A percentile compares a stretch with the other conserved stretches of the same genome.
phyloP scores from a whole-genome alignment of 257 asterid genomes.

The Eustoma russellianum region DNA sequence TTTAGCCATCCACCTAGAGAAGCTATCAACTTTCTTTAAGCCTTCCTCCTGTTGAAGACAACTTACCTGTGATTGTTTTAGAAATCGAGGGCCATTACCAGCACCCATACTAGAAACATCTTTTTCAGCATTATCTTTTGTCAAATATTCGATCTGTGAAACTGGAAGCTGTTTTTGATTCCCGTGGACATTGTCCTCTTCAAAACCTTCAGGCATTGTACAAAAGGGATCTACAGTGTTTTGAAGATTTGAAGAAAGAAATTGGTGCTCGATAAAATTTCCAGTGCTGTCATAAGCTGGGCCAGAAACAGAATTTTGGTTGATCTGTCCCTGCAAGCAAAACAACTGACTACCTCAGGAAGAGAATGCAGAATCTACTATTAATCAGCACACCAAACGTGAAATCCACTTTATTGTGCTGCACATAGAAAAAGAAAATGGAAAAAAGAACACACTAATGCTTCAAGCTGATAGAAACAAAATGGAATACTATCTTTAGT shows the following conservation, averaged over 20 bases:
- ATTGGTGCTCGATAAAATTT: constrained; percentile 28
- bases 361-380: constrained; percentile 9
- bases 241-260: constrained; percentile 32
- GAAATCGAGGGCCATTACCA: constrained; percentile 34
- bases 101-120: constrained; percentile 25
- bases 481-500: neutral
- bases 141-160: constrained; percentile 25
- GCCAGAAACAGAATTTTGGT: constrained; percentile 21
- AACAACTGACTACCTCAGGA: constrained; percentile 21
- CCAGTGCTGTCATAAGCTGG: constrained; percentile 16
- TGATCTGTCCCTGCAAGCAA: constrained; percentile 16
- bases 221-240: constrained; percentile 23
- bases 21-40: constrained; percentile 93
- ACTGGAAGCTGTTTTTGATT: constrained; percentile 34
- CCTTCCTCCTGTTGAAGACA: constrained; percentile 54
- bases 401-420: neutral
- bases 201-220: constrained; percentile 32
- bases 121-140: constrained; percentile 34
- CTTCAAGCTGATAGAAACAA: too few species aligned
- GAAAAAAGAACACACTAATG: too few species aligned
- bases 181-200: constrained; percentile 30
- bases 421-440: too few species aligned
- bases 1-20: constrained; percentile 83
- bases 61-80: constrained; percentile 52
- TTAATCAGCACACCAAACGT: neutral